A percentile compares a stretch with the other conserved stretches of the same genome.
These are phyloP conservation scores for Chlorella sp. DNA, from an alignment of 139 green algal genomes.

Conservation along the genomic window DNA sequence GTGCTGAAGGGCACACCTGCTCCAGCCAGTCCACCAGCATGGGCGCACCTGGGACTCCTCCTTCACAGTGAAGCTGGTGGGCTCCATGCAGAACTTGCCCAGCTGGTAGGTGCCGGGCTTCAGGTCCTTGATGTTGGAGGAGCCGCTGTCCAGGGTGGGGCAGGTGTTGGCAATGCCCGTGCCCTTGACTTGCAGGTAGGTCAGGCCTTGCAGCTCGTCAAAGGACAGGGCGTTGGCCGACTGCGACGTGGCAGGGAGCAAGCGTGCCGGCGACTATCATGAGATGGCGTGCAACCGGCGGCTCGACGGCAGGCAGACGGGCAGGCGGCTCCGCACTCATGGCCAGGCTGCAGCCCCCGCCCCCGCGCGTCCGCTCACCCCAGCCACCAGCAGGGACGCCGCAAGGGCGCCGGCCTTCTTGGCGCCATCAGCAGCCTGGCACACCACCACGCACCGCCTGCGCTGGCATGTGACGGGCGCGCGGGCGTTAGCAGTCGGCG, in stretches of 20 bases:
- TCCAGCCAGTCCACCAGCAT: neutral
- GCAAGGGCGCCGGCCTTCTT: slow-evolving; percentile 67
- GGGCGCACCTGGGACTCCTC: slow-evolving; percentile 68
- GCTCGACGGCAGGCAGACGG: neutral
- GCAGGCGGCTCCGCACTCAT: neutral
- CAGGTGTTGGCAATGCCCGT: slow-evolving; percentile 98
- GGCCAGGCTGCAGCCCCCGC: neutral
- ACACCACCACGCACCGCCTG: no score
- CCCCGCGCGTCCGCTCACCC: slow-evolving; percentile 60
- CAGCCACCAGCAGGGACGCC: slow-evolving; percentile 73
- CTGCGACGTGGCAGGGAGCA: slow-evolving; percentile 9
- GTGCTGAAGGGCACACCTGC: neutral
- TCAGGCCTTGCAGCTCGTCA: slow-evolving; percentile 95
- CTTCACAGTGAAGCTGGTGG: slow-evolving; percentile 95
- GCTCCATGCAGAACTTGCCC: slow-evolving; percentile 98
- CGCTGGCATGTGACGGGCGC: no score
- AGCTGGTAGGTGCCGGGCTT: slow-evolving; percentile 94
- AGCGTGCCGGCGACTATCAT: neutral
- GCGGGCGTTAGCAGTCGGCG: no score
- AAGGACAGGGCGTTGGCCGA: slow-evolving; percentile 89
- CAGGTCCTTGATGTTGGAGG: slow-evolving; percentile 82
- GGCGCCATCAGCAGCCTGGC: neutral
- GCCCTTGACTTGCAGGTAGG: slow-evolving; percentile 99
- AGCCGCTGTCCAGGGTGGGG: slow-evolving; percentile 85
- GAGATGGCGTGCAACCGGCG: neutral